Conservation (phyloP, 1,284 basidiomycete genomes). For the Boletus semigastroideus region DNA sequence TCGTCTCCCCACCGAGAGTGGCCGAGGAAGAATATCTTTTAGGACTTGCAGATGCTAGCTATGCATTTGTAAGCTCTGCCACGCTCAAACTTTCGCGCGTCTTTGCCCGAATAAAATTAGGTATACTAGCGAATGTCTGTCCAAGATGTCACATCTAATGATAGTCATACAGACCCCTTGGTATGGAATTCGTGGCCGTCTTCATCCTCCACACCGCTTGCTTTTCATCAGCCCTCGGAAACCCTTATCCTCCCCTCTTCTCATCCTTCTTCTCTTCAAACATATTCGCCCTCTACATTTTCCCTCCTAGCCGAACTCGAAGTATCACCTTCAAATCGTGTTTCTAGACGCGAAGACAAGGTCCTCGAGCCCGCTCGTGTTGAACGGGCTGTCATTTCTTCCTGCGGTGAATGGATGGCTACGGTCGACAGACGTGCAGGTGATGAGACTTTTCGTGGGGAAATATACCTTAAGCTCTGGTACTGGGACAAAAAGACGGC, state of each 20-base stretch:
- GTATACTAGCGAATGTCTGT: conserved; percentile 40
- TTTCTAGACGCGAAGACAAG: conserved; percentile 82
- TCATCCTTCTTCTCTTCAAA: conserved; percentile 92
- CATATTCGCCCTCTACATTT: conserved; percentile 77
- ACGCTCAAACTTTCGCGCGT: conserved; percentile 73
- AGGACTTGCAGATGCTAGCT: conserved; percentile 80
- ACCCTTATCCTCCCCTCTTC: conserved; percentile 88
- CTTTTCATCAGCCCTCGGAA: conserved; percentile 69
- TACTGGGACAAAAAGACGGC: conserved; percentile 65
- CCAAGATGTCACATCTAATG: conserved; percentile 6
- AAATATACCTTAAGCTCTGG: conserved; percentile 92
- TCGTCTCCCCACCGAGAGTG: conserved; percentile 45
- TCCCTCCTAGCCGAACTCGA: conserved; percentile 86
- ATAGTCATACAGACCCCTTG: conserved; percentile 42
- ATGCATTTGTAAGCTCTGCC: conserved; percentile 75
- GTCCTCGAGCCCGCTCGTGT: conserved; percentile 78
- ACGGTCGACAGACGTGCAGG: conserved; percentile 81
- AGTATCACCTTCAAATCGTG: conserved; percentile 90
- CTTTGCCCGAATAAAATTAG: conserved; percentile 79
- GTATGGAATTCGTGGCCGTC: conserved; percentile 41
- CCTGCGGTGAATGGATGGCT: conserved; percentile 87
- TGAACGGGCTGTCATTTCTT: conserved; percentile 67
- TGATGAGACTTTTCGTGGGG: conserved; percentile 60
- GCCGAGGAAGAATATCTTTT: conserved; percentile 87
- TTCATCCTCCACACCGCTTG: conserved; percentile 55